Evolutionary conservation across 2,329 filamentous ascomycete species (phyloP), one percentile per base, ranked within the genome.

Genomic region (Pseudomassariella vexata): DNA sequence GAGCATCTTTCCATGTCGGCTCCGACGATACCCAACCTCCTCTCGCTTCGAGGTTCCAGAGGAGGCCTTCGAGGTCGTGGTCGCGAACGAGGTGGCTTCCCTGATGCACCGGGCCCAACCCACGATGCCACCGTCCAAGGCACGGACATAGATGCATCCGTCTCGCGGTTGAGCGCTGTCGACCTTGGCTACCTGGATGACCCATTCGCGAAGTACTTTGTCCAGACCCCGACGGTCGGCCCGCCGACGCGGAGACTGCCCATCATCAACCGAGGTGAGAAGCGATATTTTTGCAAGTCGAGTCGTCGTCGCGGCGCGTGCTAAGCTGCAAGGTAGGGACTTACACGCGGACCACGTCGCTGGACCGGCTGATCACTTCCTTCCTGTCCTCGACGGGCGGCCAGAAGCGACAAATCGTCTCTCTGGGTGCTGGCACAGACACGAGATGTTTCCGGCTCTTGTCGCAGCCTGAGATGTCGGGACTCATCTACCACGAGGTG

Each of bases 351-450:
- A 95, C 89, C 7, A 76, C 73, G 5, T 85, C 85, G 16, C 79
- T 98, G 41, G 88, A 98, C 59, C 65, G 60, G 9, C 74, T 98
- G 1, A 76, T 96, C 24, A 56, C 74, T 31, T 66, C 65, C 6
- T 96, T 96, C 49, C 65, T 96, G 9, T 55, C 62, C 4, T 39
- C 46, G 4, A 42, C 43, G 2, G 42, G 47, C 20, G 44, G 46
- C 16, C 37, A 17, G 32, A 48, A 60, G 26, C 77, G 76, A 40
- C 92, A 98, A 54, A 87, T 98, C 38, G 73, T 98, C 39, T 95
- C 89, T 0, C 73, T 98, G 1, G 92, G 92, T 19, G 90, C 92
- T 11, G 92, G 92, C 16, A 95, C 89, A 9, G 92, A 98, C 54
- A 96, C 92, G 6, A 76, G 92, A 11, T 82, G 80, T 38, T 88